A percentile compares a stretch with the other conserved stretches of the same genome.
phyloP scores from a whole-genome alignment of 148 eudicot species.

The Simmondsia chinensis region DNA sequence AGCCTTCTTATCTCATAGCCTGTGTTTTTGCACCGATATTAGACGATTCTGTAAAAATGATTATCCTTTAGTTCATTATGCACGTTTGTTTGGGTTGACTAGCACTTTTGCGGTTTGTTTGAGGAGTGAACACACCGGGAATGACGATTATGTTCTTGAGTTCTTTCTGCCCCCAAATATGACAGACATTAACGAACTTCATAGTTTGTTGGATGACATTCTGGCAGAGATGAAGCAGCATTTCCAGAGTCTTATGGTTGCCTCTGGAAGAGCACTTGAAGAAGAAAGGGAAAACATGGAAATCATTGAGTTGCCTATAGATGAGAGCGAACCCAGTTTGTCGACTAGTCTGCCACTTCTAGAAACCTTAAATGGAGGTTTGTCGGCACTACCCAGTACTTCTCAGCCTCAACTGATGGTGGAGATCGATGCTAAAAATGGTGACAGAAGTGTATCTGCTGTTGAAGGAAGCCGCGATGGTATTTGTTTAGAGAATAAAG shows the following conservation, averaged over 20 bases:
- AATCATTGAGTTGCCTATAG: conserved; percentile 36
- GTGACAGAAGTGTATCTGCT: conserved; percentile 11
- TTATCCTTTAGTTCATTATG: conserved; percentile 92
- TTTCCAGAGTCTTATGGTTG: conserved; percentile 61
- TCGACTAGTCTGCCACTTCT: conserved; percentile 16
- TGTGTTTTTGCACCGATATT: conserved; percentile 68
- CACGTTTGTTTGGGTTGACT: conserved; percentile 72
- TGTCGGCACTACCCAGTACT: conserved; percentile 12
- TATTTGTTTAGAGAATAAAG: conserved; percentile 26
- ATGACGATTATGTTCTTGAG: conserved; percentile 85
- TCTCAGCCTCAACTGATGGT: conserved; percentile 16
- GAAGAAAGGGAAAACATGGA: conserved; percentile 52
- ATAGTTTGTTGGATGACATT: conserved; percentile 46
- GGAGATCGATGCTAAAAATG: conserved; percentile 20
- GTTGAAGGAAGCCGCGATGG: conserved; percentile 16
- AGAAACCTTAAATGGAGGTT: conserved; percentile 25
- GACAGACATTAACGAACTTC: conserved; percentile 34
- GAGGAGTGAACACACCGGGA: conserved; percentile 64
- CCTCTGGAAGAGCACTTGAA: conserved; percentile 67
- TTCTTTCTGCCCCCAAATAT: conserved; percentile 65
- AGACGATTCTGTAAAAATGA: conserved; percentile 64
- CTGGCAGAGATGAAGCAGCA: conserved; percentile 52
- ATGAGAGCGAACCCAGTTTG: conserved; percentile 33
- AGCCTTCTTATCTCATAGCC: conserved; percentile 54
- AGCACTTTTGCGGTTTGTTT: conserved; percentile 82